These are phyloP conservation scores for Gossypium anomalum DNA, from an alignment of 345 rosid species.

Conservation along the genomic window DNA sequence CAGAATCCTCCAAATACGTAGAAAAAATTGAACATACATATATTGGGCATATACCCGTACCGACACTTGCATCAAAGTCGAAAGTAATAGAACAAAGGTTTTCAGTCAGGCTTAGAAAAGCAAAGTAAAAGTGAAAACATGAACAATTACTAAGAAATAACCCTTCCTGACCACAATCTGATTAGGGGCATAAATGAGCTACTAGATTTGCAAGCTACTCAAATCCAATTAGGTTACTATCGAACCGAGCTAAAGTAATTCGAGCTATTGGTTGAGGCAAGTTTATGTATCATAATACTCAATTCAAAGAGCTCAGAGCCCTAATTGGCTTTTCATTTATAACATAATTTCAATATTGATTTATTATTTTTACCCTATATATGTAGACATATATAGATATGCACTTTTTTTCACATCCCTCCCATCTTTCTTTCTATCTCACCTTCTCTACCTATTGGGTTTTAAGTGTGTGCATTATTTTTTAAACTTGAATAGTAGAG, in stretches of 20 bases:
- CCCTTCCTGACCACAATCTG: background rate
- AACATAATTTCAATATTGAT: too few relatives aligned
- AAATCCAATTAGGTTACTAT: background rate
- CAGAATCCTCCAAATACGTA: background rate
- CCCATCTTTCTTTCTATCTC: too few relatives aligned
- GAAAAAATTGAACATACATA: background rate
- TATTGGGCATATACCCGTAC: background rate
- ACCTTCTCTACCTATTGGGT: too few relatives aligned
- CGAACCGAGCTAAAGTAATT: background rate
- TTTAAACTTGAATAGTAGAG: too few relatives aligned
- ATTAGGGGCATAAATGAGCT: background rate
- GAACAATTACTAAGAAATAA: background rate
- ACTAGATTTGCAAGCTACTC: background rate
- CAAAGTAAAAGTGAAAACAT: background rate
- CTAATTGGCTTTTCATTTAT: too few relatives aligned
- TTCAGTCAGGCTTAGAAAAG: background rate
- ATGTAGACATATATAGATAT: too few relatives aligned
- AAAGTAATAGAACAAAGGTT: background rate
- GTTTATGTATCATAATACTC: too few relatives aligned
- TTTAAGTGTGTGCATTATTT: too few relatives aligned
- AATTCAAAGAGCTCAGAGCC: too few relatives aligned
- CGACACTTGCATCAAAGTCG: background rate
- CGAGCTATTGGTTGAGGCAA: too few relatives aligned
- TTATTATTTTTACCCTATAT: too few relatives aligned
- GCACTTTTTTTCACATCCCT: too few relatives aligned